Base-by-base conservation (phyloP, 306 rosid species). In the Prosopis cineraria region DNA sequence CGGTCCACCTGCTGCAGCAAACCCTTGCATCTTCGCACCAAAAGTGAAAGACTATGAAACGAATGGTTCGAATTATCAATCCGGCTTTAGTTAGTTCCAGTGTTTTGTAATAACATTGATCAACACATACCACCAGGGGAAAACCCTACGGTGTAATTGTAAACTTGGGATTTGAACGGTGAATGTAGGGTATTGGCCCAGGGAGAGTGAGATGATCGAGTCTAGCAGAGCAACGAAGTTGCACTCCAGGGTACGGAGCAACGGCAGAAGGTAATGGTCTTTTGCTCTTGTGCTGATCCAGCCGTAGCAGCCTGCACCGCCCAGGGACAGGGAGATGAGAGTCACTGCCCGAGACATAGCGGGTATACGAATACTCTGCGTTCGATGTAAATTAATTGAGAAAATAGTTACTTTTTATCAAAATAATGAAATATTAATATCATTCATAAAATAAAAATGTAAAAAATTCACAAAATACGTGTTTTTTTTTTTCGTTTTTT, bases 11-110 rank as follows among this genome's bases (percentile, higher is more conserved):
- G 78, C 36, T 58, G 83, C 81, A 10, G 83, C n/a, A 83, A 87
- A 86, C 70, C 94, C 96, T 84, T 91, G 89, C 98, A 91, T 90
- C 87, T 70, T 83, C 53, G 77, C 48, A 25, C 59, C 19, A 36
- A 30, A 52, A 68, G 30, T 37, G 2, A 53, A 52, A 45, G 27
- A 47, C 56, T 66, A 59, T 31, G 47, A 47, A 47, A 74, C 17
- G 40, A 64, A 31, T 13, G 40, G 68, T 76, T 50, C 30, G 31
- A 83, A 53, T 64, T 25, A 20, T 7, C 65, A 45, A 31, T 55
- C 30, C 7, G 36, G 60, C 44, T 60, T 75, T 68, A 78, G 47
- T 33, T 60, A 48, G 45, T 40, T 68, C 13, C 4, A 27, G 14
- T 31, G 22, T 64, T 39, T 31, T 20, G 45, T 63, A 1, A 33